These are phyloP conservation scores for Hypholoma sublateritium DNA, from an alignment of 768 basidiomycete species.

Conservation along the genomic window DNA sequence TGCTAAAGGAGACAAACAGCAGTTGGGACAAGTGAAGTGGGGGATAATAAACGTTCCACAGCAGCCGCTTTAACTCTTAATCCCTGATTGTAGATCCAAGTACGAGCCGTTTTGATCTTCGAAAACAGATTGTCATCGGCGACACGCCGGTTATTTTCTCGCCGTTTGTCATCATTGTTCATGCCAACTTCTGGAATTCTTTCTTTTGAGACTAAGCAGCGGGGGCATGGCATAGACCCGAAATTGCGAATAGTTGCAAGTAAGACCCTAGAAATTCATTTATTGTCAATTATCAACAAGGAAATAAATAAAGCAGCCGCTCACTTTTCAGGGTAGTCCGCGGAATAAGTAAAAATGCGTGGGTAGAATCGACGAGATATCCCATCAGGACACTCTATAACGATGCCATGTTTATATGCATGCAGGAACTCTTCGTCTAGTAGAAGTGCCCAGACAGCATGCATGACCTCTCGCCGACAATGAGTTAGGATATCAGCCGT, in stretches of 20 bases:
- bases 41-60: conserved; percentile 1
- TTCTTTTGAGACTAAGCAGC: conserved; percentile 30
- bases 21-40: conserved; percentile 10
- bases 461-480: conserved; percentile 26
- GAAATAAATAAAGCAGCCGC: not conserved
- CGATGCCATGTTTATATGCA: conserved; percentile 28
- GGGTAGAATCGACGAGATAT: conserved; percentile 28
- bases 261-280: conserved; percentile 25
- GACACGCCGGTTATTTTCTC: not conserved
- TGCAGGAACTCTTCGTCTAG: conserved; percentile 13
- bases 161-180: conserved; percentile 15
- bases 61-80: not conserved
- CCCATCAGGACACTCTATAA: conserved; percentile 28
- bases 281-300: not conserved
- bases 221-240: conserved; percentile 35
- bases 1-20: conserved; percentile 1
- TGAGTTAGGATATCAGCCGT: conserved; percentile 13
- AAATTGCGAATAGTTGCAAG: conserved; percentile 31
- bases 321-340: conserved; percentile 32
- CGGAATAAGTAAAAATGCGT: conserved; percentile 31
- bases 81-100: conserved; percentile 10
- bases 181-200: conserved; percentile 27
- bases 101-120: conserved; percentile 3
- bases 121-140: conserved; percentile 1
- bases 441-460: conserved; percentile 27